These are phyloP conservation scores for Colletotrichum echinochloae DNA, from an alignment of 2,329 filamentous ascomycete species.

Conservation along the genomic window DNA sequence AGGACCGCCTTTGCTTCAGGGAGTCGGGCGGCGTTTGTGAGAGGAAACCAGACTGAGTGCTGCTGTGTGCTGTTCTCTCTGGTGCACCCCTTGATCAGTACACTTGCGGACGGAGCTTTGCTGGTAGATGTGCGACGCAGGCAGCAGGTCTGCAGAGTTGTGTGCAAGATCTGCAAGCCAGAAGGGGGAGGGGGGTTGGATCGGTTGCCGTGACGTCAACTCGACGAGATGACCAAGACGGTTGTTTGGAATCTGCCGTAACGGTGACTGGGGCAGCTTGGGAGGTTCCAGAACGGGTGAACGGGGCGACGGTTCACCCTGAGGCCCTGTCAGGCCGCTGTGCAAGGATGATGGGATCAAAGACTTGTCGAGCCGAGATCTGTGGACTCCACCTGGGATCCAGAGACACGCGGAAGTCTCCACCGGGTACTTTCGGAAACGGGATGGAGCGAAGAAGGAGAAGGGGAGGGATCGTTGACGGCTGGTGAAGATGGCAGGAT, in stretches of 20 bases:
- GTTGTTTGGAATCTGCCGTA: conserved; percentile 15
- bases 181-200: conserved; percentile 5
- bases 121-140: conserved; percentile 23
- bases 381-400: conserved; percentile 28
- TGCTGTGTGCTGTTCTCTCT: conserved; percentile 23
- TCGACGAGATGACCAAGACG: conserved; percentile 15
- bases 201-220: conserved; percentile 34
- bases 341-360: conserved; percentile 34
- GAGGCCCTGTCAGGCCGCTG: conserved; percentile 18
- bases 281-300: conserved; percentile 35
- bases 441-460: conserved; percentile 18
- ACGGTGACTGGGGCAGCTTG: conserved; percentile 22
- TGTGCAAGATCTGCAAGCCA: conserved; percentile 30
- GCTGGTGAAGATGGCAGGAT: conserved; percentile 36
- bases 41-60: conserved; percentile 14
- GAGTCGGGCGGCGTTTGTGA: conserved; percentile 15
- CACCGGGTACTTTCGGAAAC: conserved; percentile 31
- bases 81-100: conserved; percentile 23
- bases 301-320: conserved; percentile 32
- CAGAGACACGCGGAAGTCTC: conserved; percentile 35
- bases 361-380: conserved; percentile 36
- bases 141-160: conserved; percentile 17
- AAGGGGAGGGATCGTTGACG: conserved; percentile 12
- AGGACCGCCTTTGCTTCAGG: conserved; percentile 29
- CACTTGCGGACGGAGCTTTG: conserved; percentile 18